These are phyloP conservation scores for Paecilomyces formosus DNA, from an alignment of 2,329 filamentous ascomycete genomes.

Conservation along the genomic window DNA sequence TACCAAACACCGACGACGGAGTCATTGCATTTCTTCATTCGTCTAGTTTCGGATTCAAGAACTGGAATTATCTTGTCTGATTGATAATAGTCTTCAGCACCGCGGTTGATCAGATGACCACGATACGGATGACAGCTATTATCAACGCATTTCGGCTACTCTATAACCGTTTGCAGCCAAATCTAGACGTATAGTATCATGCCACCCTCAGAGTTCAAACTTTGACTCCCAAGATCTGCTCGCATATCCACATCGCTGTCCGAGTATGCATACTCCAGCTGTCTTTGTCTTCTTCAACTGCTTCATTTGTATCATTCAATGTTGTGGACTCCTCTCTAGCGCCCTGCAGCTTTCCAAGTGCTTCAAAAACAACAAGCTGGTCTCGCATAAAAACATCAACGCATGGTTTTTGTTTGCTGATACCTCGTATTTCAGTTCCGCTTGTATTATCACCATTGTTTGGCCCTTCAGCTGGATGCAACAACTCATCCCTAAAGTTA, in stretches of 20 bases:
- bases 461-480: conserved; percentile 27
- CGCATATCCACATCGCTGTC: conserved; percentile 39
- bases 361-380: conserved; percentile 54
- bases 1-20: neutral
- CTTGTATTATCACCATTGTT: neutral
- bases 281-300: conserved; percentile 17
- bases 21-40: neutral
- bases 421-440: neutral
- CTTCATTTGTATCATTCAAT: conserved; percentile 5
- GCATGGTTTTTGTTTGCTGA: conserved; percentile 25
- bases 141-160: neutral
- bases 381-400: conserved; percentile 52
- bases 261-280: conserved; percentile 34
- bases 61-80: neutral
- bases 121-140: neutral
- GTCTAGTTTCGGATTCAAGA: neutral
- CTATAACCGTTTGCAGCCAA: neutral
- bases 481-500: conserved; percentile 36
- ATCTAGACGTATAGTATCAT: neutral
- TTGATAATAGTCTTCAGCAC: neutral
- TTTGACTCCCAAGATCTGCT: conserved; percentile 24
- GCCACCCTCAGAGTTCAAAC: neutral
- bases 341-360: conserved; percentile 37
- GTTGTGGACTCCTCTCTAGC: neutral
- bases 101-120: neutral